Conservation (phyloP, 2,329 filamentous ascomycete genomes). For the Lecanicillium sp. region DNA sequence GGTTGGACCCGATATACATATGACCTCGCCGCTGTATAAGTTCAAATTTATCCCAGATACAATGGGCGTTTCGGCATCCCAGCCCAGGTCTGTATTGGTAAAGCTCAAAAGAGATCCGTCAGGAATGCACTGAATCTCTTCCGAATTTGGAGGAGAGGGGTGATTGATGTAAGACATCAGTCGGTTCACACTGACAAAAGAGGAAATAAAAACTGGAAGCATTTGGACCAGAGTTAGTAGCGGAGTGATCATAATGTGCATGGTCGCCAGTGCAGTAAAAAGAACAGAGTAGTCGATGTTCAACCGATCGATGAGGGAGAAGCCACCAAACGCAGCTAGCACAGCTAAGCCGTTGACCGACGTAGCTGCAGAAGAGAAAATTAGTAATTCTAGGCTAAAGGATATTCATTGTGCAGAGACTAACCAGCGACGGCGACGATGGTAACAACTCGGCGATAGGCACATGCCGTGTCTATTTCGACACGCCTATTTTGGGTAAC, state of each 20-base stretch:
- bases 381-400: too few relatives aligned
- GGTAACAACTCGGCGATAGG: background rate
- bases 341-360: background rate
- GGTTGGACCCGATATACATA: background rate
- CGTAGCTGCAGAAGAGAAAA: background rate
- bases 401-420: background rate
- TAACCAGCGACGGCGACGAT: background rate
- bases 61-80: background rate
- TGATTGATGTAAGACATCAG: background rate
- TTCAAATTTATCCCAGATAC: background rate
- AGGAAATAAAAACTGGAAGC: slow-evolving; percentile 1
- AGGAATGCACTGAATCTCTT: background rate
- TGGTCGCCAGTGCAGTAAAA: background rate
- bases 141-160: background rate
- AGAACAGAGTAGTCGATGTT: background rate
- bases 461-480: background rate
- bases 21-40: background rate
- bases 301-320: background rate
- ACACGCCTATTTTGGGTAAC: background rate
- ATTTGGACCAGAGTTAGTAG: slow-evolving; percentile 1
- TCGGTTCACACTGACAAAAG: slow-evolving; percentile 2
- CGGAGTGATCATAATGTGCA: slow-evolving; percentile 1
- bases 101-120: too few relatives aligned
- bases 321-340: background rate
- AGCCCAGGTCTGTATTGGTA: background rate